phyloP scores from a whole-genome alignment of 495 filamentous ascomycete species.

The Aspergillus baeticus region DNA sequence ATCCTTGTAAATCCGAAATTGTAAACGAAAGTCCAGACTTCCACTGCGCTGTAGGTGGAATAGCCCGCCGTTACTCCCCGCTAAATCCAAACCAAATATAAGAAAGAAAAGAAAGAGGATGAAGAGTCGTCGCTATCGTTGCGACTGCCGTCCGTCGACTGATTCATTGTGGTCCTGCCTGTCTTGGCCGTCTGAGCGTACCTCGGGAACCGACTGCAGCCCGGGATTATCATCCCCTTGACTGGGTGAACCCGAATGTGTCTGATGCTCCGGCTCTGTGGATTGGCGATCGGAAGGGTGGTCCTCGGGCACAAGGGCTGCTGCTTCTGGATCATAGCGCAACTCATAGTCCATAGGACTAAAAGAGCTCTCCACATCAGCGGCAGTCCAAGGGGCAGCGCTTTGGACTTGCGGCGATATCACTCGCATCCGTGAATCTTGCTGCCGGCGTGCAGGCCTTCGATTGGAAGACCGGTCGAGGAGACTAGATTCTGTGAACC shows the following conservation, averaged over 20 bases:
- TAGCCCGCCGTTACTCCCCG: slow-evolving; percentile 19
- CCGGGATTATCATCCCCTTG: background rate
- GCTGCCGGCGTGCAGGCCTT: slow-evolving; percentile 15
- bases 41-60: slow-evolving; percentile 1
- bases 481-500: slow-evolving; percentile 21
- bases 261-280: background rate
- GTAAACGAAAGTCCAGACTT: slow-evolving; percentile 12
- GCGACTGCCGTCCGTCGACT: slow-evolving; percentile 1
- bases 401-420: slow-evolving; percentile 39
- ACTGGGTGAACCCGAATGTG: background rate
- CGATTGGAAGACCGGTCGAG: slow-evolving; percentile 16
- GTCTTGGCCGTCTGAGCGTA: background rate
- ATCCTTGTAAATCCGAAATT: background rate
- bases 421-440: slow-evolving; percentile 34
- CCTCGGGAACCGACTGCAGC: background rate
- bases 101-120: background rate
- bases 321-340: slow-evolving; percentile 46
- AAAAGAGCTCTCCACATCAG: slow-evolving; percentile 28
- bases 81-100: slow-evolving; percentile 16
- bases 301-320: slow-evolving; percentile 38
- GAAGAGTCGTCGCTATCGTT: background rate
- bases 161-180: background rate
- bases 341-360: slow-evolving; percentile 32
- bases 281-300: slow-evolving; percentile 1
- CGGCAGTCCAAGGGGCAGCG: slow-evolving; percentile 40